Evolutionary conservation across 352 stramenopile species (phyloP), one percentile per base, ranked within the genome.

Genomic region (Phytophthora pluvialis): DNA sequence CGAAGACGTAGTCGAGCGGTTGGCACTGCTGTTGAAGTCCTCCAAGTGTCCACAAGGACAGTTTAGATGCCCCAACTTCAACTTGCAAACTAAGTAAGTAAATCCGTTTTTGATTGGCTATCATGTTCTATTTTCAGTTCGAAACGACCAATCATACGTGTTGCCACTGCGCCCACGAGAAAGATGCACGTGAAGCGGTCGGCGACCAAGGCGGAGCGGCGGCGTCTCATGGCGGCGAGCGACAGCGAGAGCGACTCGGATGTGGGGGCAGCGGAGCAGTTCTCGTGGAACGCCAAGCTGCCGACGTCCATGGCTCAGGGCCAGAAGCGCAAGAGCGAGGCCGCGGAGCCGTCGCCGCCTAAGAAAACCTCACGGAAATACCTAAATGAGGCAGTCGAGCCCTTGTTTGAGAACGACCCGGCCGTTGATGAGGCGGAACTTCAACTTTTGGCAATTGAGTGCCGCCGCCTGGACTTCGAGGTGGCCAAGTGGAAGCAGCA

Each of bases 401-500:
- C n/a, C 10, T 13, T 46, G 32, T 47, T 43, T 47, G 50, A 50
- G 12, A 26, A 31, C 36, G 18, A 58, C 2, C 1, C 5, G 11
- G 36, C 21, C 7, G 32, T 51, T 28, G 3, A 59, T 21, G 46
- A 65, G 52, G 42, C 11, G 9, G 58, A 70, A 43, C 16, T 67
- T 3, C 49, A 70, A 45, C 40, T 70, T n/a, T 13, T 76, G 31
- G 63, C 57, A 18, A 53, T 73, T 42, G 53, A 69, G 29, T 57
- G 31, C 0, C 58, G 53, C 2, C 47, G 47, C 5, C 40, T 76
- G 12, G 63, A 73, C 35, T 72, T 73, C 31, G 51, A 73, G 32
- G 64, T 76, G 36, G 32, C 12, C 16, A 64, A 73, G 28, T 76
- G 68, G 68, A 76, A 73, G 28, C 63, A 61, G 36, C 63, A 73